These are phyloP conservation scores for Sugiyamaella xylanicola DNA, from an alignment of 1,139 yeast genomes.

Conservation along the genomic window DNA sequence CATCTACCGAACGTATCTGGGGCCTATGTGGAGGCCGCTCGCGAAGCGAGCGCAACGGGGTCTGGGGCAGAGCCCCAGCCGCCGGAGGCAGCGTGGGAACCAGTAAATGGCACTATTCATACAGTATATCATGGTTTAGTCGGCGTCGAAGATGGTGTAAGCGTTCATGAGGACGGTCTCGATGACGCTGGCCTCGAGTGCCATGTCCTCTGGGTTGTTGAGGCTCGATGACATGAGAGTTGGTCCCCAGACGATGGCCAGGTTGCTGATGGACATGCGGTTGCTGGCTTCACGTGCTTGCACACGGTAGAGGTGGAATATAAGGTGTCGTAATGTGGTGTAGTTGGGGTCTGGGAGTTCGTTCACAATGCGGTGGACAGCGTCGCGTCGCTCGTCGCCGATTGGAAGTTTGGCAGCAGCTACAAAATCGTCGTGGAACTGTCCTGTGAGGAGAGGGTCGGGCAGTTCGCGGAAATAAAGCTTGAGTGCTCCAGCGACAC, in stretches of 20 bases:
- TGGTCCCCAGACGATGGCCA: slow-evolving; percentile 95
- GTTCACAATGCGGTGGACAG: slow-evolving; percentile 82
- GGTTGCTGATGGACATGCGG: slow-evolving; percentile 76
- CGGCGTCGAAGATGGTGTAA: slow-evolving; percentile 84
- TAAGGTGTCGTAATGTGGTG: slow-evolving; percentile 80
- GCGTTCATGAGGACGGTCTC: slow-evolving; percentile 84
- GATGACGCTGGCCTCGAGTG: slow-evolving; percentile 76
- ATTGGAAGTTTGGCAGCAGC: slow-evolving; percentile 75
- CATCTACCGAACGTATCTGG: neutral
- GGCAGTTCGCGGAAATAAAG: slow-evolving; percentile 80
- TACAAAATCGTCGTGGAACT: slow-evolving; percentile 72
- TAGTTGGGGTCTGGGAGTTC: slow-evolving; percentile 93
- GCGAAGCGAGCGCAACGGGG: slow-evolving; percentile 1
- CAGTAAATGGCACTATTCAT: neutral
- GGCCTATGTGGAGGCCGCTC: neutral
- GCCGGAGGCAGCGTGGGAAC: neutral
- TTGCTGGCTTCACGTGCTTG: slow-evolving; percentile 64
- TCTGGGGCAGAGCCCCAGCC: slow-evolving; percentile 7
- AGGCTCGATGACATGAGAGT: slow-evolving; percentile 68
- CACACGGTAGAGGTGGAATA: slow-evolving; percentile 81
- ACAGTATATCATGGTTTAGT: slow-evolving; percentile 35
- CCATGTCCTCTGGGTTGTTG: slow-evolving; percentile 74
- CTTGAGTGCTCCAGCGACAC: slow-evolving; percentile 75
- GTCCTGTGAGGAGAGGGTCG: slow-evolving; percentile 70
- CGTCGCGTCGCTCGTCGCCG: slow-evolving; percentile 60